A percentile compares a stretch with the other conserved stretches of the same genome.
Evolutionary conservation across 768 basidiomycete genomes (phyloP).

Genomic region (Lanmaoa pseudosensibilis): DNA sequence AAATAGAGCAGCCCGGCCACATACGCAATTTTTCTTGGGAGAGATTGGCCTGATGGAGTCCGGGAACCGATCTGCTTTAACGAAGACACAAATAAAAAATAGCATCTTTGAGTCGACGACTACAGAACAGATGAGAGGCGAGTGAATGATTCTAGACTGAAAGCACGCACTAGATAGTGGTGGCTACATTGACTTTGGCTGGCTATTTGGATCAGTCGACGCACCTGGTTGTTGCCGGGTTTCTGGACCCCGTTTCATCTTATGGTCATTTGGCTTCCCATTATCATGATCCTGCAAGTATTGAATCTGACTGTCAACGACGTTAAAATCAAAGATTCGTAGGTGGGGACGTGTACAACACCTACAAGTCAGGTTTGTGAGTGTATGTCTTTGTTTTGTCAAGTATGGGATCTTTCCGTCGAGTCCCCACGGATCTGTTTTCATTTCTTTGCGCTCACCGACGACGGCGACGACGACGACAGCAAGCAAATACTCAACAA

Average conservation of each 20-base stretch:
- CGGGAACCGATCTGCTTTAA: neutral
- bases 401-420: neutral
- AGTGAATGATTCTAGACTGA: neutral
- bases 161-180: neutral
- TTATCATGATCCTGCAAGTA: neutral
- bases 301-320: neutral
- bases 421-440: too few relatives aligned
- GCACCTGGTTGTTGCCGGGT: neutral
- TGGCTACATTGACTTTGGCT: neutral
- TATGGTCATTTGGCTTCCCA: neutral
- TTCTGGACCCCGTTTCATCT: neutral
- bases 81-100: neutral
- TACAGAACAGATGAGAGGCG: neutral
- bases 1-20: too few relatives aligned
- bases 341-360: too few relatives aligned
- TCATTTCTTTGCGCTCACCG: neutral
- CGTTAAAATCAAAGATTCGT: neutral
- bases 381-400: conserved; percentile 25
- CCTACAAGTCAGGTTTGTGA: too few relatives aligned
- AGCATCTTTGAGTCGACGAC: neutral
- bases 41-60: neutral
- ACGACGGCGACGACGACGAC: conserved; percentile 19
- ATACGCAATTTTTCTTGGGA: neutral
- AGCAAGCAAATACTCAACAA: conserved; percentile 38
- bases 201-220: too few relatives aligned